Base-by-base conservation (phyloP, 2,329 filamentous ascomycete genomes). In the Monilinia vaccinii-corymbosi region DNA sequence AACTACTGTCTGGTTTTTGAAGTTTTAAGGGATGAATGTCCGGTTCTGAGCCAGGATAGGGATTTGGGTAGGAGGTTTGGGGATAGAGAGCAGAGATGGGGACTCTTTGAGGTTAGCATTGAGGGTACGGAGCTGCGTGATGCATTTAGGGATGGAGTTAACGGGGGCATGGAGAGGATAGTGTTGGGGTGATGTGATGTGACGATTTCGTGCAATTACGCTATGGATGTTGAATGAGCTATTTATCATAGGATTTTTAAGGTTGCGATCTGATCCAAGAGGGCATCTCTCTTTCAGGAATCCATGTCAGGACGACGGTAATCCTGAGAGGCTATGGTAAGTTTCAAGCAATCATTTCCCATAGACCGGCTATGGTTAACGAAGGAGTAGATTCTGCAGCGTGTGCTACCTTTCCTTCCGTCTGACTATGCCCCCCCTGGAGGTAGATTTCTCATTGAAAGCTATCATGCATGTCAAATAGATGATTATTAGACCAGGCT, bases 61-160 rank as follows among this genome's bases (percentile, higher is more conserved):
- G 25, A n/a, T 7, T 11, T 46, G 23, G 48, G 56, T 40, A 58
- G 60, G 1, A 66, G 47, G 23, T 74, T 72, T 61, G 73, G 71
- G 3, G 66, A 62, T 31, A 73, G 81, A 56, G 82, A 84, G 70
- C 78, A 81, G 74, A 73, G 77, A 46, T 85, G 81, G 81, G 75
- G 73, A 0, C 75, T 75, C 3, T 75, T 84, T 10, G 75, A 77
- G 32, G 68, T 81, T 13, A 65, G 68, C 2, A 69, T 68, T 9
- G 75, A 69, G 36, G 66, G 61, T 3, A 73, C 73, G 8, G 71
- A 70, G 59, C 61, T 82, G 36, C 71, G 75, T 21, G 70, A 76
- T 64, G 75, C 73, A 3, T 75, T 79, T 63, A 65, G 45, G 38
- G 55, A 34, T 28, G 61, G 47, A 60, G 65, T 42, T n/a, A n/a